Evolutionary conservation across 1,139 yeast species (phyloP).

Genomic region (Debaryomyces fabryi): DNA sequence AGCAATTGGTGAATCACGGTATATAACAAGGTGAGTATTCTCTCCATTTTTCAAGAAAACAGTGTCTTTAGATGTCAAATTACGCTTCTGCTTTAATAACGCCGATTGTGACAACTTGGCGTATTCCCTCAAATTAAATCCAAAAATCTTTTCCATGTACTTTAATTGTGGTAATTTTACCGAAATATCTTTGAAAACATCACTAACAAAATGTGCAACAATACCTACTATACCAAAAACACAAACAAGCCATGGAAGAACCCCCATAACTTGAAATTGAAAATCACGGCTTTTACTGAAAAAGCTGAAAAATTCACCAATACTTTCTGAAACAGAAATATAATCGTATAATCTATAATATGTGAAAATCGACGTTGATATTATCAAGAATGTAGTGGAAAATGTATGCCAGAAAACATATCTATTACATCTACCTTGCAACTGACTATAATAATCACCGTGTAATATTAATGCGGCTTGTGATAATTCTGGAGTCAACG

Average conservation of each 20-base stretch:
- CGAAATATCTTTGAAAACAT: constrained; percentile 50
- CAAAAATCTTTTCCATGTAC: constrained; percentile 51
- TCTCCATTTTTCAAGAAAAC: constrained; percentile 35
- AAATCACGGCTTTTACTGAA: constrained; percentile 29
- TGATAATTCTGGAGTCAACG: constrained; percentile 56
- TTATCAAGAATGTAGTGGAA: constrained; percentile 31
- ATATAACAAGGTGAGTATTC: constrained; percentile 57
- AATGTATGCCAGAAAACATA: constrained; percentile 52
- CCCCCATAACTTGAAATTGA: constrained; percentile 25
- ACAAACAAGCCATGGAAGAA: constrained; percentile 29
- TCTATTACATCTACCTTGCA: constrained; percentile 54
- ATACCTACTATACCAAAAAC: constrained; percentile 31
- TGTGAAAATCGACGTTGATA: constrained; percentile 21
- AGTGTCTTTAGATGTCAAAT: constrained; percentile 25
- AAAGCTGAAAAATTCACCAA: constrained; percentile 35
- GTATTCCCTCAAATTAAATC: constrained; percentile 53
- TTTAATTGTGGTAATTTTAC: constrained; percentile 35
- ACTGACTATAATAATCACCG: constrained; percentile 63
- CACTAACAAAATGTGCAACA: constrained; percentile 35
- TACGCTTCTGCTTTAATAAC: constrained; percentile 25
- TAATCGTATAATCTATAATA: constrained; percentile 39
- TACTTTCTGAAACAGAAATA: constrained; percentile 36
- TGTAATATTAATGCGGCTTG: constrained; percentile 64
- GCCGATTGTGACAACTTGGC: constrained; percentile 30
- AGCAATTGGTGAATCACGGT: constrained; percentile 72